phyloP scores from a whole-genome alignment of 495 filamentous ascomycete species.

The Talaromyces adpressus region DNA sequence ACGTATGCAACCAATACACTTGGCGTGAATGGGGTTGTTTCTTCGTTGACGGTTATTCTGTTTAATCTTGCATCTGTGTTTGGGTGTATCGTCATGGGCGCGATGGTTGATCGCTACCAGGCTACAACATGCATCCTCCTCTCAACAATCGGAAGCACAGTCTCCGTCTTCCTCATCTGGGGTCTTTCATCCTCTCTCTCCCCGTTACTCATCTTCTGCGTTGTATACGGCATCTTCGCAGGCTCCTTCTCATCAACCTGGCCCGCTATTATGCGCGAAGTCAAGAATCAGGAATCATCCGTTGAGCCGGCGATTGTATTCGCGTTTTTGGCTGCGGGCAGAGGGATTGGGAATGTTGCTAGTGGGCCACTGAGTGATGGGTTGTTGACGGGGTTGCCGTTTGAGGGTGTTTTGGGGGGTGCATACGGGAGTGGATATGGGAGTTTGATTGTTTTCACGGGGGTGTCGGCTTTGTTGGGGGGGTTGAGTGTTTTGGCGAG shows the following conservation, averaged over 20 bases:
- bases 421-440: conserved; percentile 38
- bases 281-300: conserved; percentile 27
- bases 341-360: conserved; percentile 54
- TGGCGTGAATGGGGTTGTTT: conserved; percentile 22
- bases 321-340: conserved; percentile 47
- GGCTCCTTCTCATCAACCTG: conserved; percentile 51
- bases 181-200: conserved; percentile 46
- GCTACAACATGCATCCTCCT: conserved; percentile 49
- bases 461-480: conserved; percentile 34
- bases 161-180: conserved; percentile 60
- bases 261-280: conserved; percentile 47
- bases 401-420: conserved; percentile 14
- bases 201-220: conserved; percentile 49
- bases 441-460: conserved; percentile 36
- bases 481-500: conserved; percentile 25
- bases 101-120: conserved; percentile 47
- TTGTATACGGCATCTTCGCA: conserved; percentile 59
- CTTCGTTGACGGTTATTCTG: conserved; percentile 39
- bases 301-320: conserved; percentile 47
- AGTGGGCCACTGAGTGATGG: conserved; percentile 52
- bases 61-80: conserved; percentile 48
- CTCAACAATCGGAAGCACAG: conserved; percentile 44
- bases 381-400: conserved; percentile 26
- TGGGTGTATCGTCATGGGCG: conserved; percentile 50
- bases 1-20: conserved; percentile 42